Evolutionary conservation across 192 early-diverging fungal species (phyloP), one percentile per base, ranked within the genome.

Genomic region (Coemansia sp.): DNA sequence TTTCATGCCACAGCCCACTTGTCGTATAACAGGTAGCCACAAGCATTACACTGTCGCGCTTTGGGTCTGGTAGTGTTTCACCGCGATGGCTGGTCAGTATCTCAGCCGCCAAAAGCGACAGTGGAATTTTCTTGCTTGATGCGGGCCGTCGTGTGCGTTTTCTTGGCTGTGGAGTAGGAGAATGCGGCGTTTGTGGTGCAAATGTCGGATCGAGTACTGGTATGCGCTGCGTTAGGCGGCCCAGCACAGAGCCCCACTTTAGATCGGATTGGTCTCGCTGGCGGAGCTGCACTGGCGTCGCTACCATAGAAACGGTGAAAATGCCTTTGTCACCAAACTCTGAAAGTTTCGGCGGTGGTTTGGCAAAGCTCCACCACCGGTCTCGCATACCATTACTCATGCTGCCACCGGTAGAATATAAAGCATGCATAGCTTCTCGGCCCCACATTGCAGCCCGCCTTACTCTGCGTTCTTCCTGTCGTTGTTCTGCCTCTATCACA

Each of bases 51-150:
- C 81, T 65, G 65, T 95, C 91, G 7, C 71, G 19, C 27, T 64
- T 70, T 14, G 93, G 92, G 80, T 94, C 86, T 0, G 93, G 92
- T 2, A 87, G 55, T 49, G 86, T 51, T 0, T 77, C 64, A 2
- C 69, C 83, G 6, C 85, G 23, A 22, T 22, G 19, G 51, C 21
- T 53, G 10, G 63, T 29, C 41, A 78, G 19, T 7, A 72, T 23
- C 56, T 78, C 76, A 29, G 72, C 14, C 0, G 66, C 62, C 59
- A 72, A 35, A 41, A 50, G 66, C 15, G 70, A 72, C 59, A 72
- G 45, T 15, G 43, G 11, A 21, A 53, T 25, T 25, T n/a, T 53
- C 19, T 4, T n/a, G 8, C 23, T 53, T 53, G 51, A 5, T 11
- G 21, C 5, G 4, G 15, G 15, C 41, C 41, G 41, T 4, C 3